phyloP scores from a whole-genome alignment of 2,329 filamentous ascomycete species.

The Penicillium oxalicum region DNA sequence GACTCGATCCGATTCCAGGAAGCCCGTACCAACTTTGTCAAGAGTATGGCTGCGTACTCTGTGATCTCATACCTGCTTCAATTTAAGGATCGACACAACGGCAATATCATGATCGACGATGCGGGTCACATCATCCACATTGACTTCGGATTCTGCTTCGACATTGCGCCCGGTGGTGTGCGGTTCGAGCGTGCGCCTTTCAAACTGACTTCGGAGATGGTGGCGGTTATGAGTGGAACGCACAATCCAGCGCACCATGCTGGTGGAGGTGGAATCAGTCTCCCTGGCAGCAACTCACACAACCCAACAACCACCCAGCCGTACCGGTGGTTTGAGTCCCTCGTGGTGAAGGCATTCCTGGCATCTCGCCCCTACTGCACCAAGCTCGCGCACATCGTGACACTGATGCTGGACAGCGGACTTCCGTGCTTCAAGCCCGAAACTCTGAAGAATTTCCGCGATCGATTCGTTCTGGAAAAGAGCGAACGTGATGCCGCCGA shows the following conservation, averaged over 20 bases:
- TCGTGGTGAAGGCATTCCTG: constrained; percentile 92
- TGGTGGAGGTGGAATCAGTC: constrained; percentile 21
- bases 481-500: constrained; percentile 89
- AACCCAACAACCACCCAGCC: constrained; percentile 66
- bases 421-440: constrained; percentile 97
- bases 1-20: constrained; percentile 92
- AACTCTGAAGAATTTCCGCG: constrained; percentile 84
- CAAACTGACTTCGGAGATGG: constrained; percentile 96
- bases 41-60: constrained; percentile 97
- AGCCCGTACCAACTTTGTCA: constrained; percentile 94
- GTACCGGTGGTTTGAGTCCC: constrained; percentile 93
- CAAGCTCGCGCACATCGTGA: constrained; percentile 82
- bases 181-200: constrained; percentile 97
- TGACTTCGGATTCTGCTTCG: constrained; percentile 99
- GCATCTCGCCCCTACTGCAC: constrained; percentile 79
- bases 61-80: constrained; percentile 94
- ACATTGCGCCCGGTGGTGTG: constrained; percentile 93
- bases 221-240: constrained; percentile 94
- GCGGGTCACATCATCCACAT: constrained; percentile 97
- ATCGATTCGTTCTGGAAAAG: constrained; percentile 88
- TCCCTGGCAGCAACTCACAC: constrained; percentile 30
- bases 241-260: constrained; percentile 25
- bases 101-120: constrained; percentile 99
- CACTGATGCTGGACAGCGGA: constrained; percentile 92
- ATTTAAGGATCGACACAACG: constrained; percentile 99